Evolutionary conservation across 257 asterid species (phyloP), one percentile per base, ranked within the genome.

Genomic region (Vinca minor): DNA sequence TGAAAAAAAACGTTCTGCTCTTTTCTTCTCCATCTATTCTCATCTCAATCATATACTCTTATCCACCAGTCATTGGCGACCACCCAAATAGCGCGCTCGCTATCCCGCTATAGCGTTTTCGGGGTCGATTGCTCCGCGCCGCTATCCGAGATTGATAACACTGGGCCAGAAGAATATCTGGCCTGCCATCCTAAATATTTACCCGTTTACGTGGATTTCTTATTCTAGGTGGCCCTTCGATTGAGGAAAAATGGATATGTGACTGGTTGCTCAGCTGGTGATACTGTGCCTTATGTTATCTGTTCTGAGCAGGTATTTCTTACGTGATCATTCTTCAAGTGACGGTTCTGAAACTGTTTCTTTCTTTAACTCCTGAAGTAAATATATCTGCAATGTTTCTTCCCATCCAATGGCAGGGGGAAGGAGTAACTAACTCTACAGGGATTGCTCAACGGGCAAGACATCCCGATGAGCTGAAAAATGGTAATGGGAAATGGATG

Each of bases 361-460:
- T 11, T 21, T 31, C 34, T 28, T 35, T 21, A 26, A 59, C 54
- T 35, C 29, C 61, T 31, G 28, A 25, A 39, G 32, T 52, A 23
- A 26, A 62, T 21, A 68, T 48, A 46, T 32, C 29, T 47, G 53
- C 26, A 36, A 50, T 54, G 45, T 64, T 70, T 59, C 61, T 71
- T 61, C 62, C 0, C 45, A 60, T 64, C 38, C 67, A 50, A 65
- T 64, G 71, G 50, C 66, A 93, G 98, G 98, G 91, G 68, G 82
- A 69, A 70, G 84, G 82, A 66, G 80, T 87, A n/a, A 68, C 82
- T 67, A 59, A 79, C 73, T 81, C 95, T 23, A 75, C 67, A 10
- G 98, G 98, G 54, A 93, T 93, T 76, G 89, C 98, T 69, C 97
- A 83, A 77, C 91, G 98, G 63, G 98, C 98, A 61, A 93, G 95